Percentiles rank a stretch among this genome's conserved stretches.
phyloP scores from a whole-genome alignment of 441 rosid species.

The Erysimum cheiri region DNA sequence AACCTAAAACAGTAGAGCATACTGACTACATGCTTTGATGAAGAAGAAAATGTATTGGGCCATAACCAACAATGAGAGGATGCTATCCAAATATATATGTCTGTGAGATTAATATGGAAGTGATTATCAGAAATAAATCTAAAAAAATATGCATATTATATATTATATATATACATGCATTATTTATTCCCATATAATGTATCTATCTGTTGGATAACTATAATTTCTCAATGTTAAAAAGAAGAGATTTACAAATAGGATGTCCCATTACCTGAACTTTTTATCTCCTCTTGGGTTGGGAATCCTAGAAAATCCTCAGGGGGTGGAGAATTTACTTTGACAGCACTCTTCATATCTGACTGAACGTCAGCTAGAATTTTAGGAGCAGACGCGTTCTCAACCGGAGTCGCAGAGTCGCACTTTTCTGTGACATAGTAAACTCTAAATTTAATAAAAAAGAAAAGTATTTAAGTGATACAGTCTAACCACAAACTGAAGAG shows the following conservation, averaged over 20 bases:
- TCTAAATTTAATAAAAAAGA: constrained; percentile 32
- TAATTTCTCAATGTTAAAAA: constrained; percentile 11
- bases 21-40: constrained; percentile 8
- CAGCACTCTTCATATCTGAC: constrained; percentile 48
- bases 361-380: constrained; percentile 47
- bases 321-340: constrained; percentile 52
- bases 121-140: background rate
- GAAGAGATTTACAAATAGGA: constrained; percentile 4
- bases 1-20: background rate
- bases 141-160: too few species aligned
- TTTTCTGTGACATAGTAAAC: constrained; percentile 55
- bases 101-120: background rate
- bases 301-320: constrained; percentile 80
- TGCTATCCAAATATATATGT: constrained; percentile 15
- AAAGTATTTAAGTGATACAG: constrained; percentile 22
- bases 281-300: constrained; percentile 64
- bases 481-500: constrained; percentile 47
- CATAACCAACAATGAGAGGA: constrained; percentile 26
- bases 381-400: constrained; percentile 49
- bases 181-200: background rate
- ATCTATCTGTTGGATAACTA: constrained; percentile 12
- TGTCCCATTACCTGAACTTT: constrained; percentile 63
- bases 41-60: constrained; percentile 28
- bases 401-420: constrained; percentile 48
- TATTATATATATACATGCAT: background rate